Percentiles rank a stretch among this genome's conserved stretches.
Evolutionary conservation across 164 flowering plant species (phyloP).

Genomic region (Berberis thunbergii): DNA sequence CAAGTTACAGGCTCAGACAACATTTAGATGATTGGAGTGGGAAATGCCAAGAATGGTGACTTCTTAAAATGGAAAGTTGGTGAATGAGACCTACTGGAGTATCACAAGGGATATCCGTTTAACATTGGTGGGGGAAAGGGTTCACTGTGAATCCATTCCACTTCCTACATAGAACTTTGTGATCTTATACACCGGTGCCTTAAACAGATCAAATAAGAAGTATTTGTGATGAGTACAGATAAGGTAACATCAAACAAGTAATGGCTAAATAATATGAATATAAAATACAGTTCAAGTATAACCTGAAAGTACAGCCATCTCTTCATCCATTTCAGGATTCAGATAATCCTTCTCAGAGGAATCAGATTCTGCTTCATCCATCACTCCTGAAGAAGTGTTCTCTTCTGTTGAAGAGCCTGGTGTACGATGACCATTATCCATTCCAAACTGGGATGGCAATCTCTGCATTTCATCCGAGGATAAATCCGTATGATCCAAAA

Average conservation of each 20-base stretch:
- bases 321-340: conserved; percentile 47
- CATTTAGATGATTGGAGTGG: no score
- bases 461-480: conserved; percentile 26
- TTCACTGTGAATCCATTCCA: no score
- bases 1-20: no score
- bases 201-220: not conserved
- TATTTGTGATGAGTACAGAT: not conserved
- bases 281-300: not conserved
- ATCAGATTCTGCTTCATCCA: conserved; percentile 57
- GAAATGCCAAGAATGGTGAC: no score
- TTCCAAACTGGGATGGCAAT: conserved; percentile 22
- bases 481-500: conserved; percentile 16
- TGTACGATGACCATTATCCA: conserved; percentile 12
- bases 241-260: no score
- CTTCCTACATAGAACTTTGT: no score
- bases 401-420: conserved; percentile 33
- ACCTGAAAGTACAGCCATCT: conserved; percentile 53
- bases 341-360: conserved; percentile 50
- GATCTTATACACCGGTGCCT: no score
- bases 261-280: no score
- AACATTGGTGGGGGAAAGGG: no score
- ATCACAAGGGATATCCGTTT: no score
- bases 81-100: no score
- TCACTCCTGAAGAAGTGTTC: conserved; percentile 31
- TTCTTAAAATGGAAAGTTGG: no score